Evolutionary conservation across 2,329 filamentous ascomycete genomes (phyloP).

Genomic region (Davidsoniella australis): DNA sequence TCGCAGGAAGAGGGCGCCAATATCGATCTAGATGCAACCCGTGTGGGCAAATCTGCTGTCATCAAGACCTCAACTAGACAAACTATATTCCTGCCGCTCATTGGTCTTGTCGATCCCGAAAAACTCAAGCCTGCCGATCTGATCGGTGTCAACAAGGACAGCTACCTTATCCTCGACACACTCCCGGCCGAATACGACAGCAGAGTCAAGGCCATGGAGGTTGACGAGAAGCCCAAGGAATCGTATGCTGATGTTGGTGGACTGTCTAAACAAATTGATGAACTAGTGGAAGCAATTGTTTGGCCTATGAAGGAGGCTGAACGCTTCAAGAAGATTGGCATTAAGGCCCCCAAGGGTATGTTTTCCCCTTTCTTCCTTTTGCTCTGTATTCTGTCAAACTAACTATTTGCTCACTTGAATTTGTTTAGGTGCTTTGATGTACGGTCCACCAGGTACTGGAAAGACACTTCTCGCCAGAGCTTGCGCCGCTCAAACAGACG

Average conservation of each 20-base stretch:
- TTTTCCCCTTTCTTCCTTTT: conserved; percentile 13
- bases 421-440: conserved; percentile 77
- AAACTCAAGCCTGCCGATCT: conserved; percentile 89
- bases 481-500: conserved; percentile 93
- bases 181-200: conserved; percentile 96
- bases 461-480: conserved; percentile 88
- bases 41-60: conserved; percentile 93
- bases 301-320: conserved; percentile 99
- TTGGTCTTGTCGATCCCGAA: conserved; percentile 89
- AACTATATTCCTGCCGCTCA: conserved; percentile 94
- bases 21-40: conserved; percentile 90
- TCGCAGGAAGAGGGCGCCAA: conserved; percentile 96
- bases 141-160: conserved; percentile 98
- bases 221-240: conserved; percentile 98
- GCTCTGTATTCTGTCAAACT: not conserved
- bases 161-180: conserved; percentile 91
- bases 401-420: not conserved
- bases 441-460: conserved; percentile 78
- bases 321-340: conserved; percentile 98
- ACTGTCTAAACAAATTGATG: conserved; percentile 96
- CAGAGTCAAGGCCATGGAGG: conserved; percentile 98
- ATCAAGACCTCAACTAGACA: conserved; percentile 98
- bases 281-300: conserved; percentile 93
- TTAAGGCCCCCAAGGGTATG: conserved; percentile 95
- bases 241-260: conserved; percentile 98